A percentile compares a stretch with the other conserved stretches of the same genome.
Evolutionary conservation across 768 basidiomycete species (phyloP).

Genomic region (Boletus subparvulus): DNA sequence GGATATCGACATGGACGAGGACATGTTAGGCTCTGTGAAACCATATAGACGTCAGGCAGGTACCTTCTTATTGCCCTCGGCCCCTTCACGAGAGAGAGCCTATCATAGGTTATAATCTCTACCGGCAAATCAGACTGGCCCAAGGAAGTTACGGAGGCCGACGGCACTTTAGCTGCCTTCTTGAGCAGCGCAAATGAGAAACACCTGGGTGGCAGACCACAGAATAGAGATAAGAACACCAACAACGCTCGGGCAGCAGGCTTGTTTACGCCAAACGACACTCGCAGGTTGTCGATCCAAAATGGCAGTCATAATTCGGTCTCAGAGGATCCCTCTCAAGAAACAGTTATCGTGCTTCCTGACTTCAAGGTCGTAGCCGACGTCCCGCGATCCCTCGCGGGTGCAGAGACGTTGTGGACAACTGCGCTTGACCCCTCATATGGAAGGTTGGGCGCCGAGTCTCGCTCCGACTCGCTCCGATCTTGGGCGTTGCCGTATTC

Average conservation of each 20-base stretch:
- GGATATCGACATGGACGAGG: slow-evolving; percentile 76
- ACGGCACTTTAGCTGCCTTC: slow-evolving; percentile 68
- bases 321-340: slow-evolving; percentile 54
- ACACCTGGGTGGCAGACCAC: slow-evolving; percentile 3
- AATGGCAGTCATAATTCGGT: slow-evolving; percentile 82
- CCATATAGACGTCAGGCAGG: slow-evolving; percentile 80
- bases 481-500: slow-evolving; percentile 88
- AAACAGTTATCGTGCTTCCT: slow-evolving; percentile 87
- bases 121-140: slow-evolving; percentile 92
- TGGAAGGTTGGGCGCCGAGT: slow-evolving; percentile 44
- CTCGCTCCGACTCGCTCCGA: slow-evolving; percentile 49
- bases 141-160: slow-evolving; percentile 69
- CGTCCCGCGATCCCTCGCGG: slow-evolving; percentile 59
- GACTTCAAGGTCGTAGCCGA: slow-evolving; percentile 85
- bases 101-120: slow-evolving; percentile 73
- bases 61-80: not conserved
- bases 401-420: slow-evolving; percentile 71
- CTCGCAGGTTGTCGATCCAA: slow-evolving; percentile 63
- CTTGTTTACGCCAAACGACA: slow-evolving; percentile 56
- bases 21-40: slow-evolving; percentile 84
- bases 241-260: slow-evolving; percentile 37
- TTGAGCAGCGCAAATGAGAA: slow-evolving; percentile 32
- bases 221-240: not conserved
- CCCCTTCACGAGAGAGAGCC: not conserved
- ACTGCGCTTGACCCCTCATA: slow-evolving; percentile 59